Evolutionary conservation across 1,139 yeast species (phyloP).

Genomic region (Geotrichum reessii): DNA sequence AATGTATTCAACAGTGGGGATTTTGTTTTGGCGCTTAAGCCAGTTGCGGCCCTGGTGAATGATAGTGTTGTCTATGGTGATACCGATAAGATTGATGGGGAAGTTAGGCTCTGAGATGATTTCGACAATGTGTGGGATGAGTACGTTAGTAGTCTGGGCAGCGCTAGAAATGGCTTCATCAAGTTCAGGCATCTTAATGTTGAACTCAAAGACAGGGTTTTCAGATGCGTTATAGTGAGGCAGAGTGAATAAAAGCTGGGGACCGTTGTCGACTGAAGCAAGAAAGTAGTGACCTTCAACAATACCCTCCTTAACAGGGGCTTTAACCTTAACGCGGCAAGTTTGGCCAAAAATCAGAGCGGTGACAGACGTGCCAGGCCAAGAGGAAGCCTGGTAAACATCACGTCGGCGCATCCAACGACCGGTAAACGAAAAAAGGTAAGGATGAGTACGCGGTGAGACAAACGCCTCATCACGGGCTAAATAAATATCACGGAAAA

Average conservation of each 20-base stretch:
- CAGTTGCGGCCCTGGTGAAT: conserved; percentile 17
- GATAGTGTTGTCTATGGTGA: conserved; percentile 14
- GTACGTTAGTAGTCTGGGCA: conserved; percentile 1
- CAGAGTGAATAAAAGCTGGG: conserved; percentile 11
- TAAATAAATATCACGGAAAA: conserved; percentile 13
- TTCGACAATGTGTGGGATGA: conserved; percentile 18
- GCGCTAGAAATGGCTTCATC: conserved; percentile 2
- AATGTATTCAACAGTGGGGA: conserved; percentile 18
- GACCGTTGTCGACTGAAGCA: conserved; percentile 16
- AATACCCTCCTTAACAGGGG: conserved; percentile 10
- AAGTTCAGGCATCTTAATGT: conserved; percentile 12
- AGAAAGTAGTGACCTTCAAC: conserved; percentile 9
- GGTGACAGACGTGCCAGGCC: conserved; percentile 21
- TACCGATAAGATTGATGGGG: conserved; percentile 15
- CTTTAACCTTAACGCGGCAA: conserved; percentile 14
- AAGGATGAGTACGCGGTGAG: conserved; percentile 18
- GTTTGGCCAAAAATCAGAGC: conserved; percentile 20
- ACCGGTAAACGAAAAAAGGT: conserved; percentile 20
- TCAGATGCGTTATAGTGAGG: conserved; percentile 19
- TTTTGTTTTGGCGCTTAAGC: conserved; percentile 13
- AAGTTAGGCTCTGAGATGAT: conserved; percentile 15
- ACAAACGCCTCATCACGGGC: conserved; percentile 15
- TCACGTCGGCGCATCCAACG: conserved; percentile 25
- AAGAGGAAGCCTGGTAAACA: conserved; percentile 18
- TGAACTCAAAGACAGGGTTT: conserved; percentile 17